phyloP scores from a whole-genome alignment of 73 alveolate species.

The Paraurostyla sp. region DNA sequence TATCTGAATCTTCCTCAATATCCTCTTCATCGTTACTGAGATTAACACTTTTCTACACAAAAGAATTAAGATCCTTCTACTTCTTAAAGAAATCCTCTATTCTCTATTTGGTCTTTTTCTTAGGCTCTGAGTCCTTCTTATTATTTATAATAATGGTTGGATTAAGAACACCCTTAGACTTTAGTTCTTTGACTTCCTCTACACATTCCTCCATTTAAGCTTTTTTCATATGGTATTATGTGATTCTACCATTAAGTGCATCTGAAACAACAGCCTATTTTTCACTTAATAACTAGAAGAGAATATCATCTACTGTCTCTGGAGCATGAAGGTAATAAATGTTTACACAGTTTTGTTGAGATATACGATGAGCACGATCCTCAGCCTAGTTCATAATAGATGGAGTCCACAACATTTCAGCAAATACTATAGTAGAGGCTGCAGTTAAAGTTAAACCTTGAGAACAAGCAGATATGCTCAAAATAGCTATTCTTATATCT shows the following conservation, averaged over 20 bases:
- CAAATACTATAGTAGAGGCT: conserved; percentile 90
- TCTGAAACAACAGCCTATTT: conserved; percentile 91
- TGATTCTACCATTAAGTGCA: conserved; percentile 71
- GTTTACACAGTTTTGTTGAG: conserved; percentile 94
- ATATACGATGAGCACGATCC: conserved; percentile 98
- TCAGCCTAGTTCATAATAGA: conserved; percentile 98
- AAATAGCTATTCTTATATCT: conserved; percentile 83
- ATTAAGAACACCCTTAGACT: conserved; percentile 57
- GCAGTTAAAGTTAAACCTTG: conserved; percentile 95
- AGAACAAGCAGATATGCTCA: conserved; percentile 92
- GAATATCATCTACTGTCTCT: conserved; percentile 94
- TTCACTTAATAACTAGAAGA: conserved; percentile 84
- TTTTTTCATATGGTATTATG: conserved; percentile 48
- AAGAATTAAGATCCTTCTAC: background rate
- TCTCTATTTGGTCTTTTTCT: background rate
- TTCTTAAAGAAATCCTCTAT: conserved; percentile 52
- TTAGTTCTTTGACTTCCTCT: conserved; percentile 65
- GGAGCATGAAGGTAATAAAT: conserved; percentile 96
- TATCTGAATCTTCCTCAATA: background rate
- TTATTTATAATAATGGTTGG: conserved; percentile 7
- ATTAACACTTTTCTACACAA: background rate
- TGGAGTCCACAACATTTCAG: conserved; percentile 92
- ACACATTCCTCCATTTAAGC: conserved; percentile 43
- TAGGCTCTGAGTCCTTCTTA: too few relatives aligned
- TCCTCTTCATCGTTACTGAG: conserved; percentile 2